phyloP scores from a whole-genome alignment of 2,329 filamentous ascomycete species.

The Daldinia eschscholtzii region DNA sequence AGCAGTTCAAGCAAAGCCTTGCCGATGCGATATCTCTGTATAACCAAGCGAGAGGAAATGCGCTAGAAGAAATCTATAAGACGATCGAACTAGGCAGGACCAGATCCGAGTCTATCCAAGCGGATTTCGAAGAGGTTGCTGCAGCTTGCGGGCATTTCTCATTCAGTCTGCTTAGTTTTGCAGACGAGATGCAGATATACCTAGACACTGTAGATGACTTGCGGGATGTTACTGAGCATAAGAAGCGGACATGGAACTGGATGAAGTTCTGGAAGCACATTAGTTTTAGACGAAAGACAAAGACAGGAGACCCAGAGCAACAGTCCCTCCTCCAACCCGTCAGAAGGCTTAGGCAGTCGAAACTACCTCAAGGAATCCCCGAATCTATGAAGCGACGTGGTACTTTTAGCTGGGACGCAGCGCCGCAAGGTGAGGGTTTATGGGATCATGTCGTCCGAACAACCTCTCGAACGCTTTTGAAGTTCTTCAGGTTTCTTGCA shows the following conservation, averaged over 20 bases:
- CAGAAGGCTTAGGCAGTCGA: slow-evolving; percentile 65
- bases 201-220: slow-evolving; percentile 87
- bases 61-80: slow-evolving; percentile 83
- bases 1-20: slow-evolving; percentile 83
- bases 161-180: slow-evolving; percentile 90
- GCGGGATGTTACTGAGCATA: slow-evolving; percentile 75
- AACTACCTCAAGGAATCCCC: slow-evolving; percentile 68
- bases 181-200: slow-evolving; percentile 87
- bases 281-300: slow-evolving; percentile 50
- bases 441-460: slow-evolving; percentile 59
- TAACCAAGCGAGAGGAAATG: slow-evolving; percentile 78
- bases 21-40: slow-evolving; percentile 85
- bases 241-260: slow-evolving; percentile 83
- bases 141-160: slow-evolving; percentile 98
- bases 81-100: slow-evolving; percentile 79
- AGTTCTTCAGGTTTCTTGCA: slow-evolving; percentile 61
- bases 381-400: slow-evolving; percentile 67
- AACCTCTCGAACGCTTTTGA: slow-evolving; percentile 61
- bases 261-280: slow-evolving; percentile 77
- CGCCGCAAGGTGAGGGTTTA: slow-evolving; percentile 56
- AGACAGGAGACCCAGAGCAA: slow-evolving; percentile 59
- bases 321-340: slow-evolving; percentile 58
- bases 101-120: slow-evolving; percentile 80
- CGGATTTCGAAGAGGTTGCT: slow-evolving; percentile 96
- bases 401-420: slow-evolving; percentile 68